Conservation (phyloP, 164 flowering plant species). For the Brasenia schreberi region DNA sequence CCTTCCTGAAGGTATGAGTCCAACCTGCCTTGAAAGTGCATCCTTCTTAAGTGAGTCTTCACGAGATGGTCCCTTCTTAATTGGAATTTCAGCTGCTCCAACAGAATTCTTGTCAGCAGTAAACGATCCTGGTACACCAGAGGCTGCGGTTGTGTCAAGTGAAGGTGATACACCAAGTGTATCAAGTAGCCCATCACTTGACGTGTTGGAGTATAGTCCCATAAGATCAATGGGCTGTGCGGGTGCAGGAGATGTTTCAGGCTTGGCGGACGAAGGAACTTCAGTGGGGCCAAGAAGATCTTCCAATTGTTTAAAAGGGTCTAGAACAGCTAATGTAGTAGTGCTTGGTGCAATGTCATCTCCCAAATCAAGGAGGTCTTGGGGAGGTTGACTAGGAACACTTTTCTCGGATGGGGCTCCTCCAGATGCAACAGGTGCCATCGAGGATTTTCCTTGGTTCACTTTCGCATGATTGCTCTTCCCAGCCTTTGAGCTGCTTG, state of each 20-base stretch:
- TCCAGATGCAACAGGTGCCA: conserved; percentile 5
- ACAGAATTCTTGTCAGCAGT: conserved; percentile 4
- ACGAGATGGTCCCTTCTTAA: conserved; percentile 56
- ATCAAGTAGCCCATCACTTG: conserved; percentile 15
- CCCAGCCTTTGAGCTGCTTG: conserved; percentile 38
- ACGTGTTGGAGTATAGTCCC: conserved; percentile 30
- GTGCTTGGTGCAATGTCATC: conserved; percentile 32
- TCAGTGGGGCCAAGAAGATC: conserved; percentile 53
- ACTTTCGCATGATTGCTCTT: conserved; percentile 20
- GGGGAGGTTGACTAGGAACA: conserved; percentile 39
- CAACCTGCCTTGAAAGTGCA: conserved; percentile 87
- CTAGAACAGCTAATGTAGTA: conserved; percentile 12
- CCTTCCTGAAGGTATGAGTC: conserved; percentile 70
- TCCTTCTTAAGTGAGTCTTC: conserved; percentile 69
- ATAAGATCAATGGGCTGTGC: conserved; percentile 34
- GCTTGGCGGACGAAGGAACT: conserved; percentile 12
- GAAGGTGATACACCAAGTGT: background rate
- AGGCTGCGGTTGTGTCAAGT: conserved; percentile 4
- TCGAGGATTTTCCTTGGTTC: conserved; percentile 24
- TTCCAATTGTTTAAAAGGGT: conserved; percentile 84
- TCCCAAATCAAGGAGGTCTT: conserved; percentile 82
- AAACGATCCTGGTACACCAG: conserved; percentile 20
- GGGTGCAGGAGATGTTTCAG: conserved; percentile 14
- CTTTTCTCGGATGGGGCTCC: conserved; percentile 20
- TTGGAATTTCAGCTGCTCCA: conserved; percentile 7